Evolutionary conservation across 352 stramenopile species (phyloP).

Genomic region (Phytophthora aleatoria): DNA sequence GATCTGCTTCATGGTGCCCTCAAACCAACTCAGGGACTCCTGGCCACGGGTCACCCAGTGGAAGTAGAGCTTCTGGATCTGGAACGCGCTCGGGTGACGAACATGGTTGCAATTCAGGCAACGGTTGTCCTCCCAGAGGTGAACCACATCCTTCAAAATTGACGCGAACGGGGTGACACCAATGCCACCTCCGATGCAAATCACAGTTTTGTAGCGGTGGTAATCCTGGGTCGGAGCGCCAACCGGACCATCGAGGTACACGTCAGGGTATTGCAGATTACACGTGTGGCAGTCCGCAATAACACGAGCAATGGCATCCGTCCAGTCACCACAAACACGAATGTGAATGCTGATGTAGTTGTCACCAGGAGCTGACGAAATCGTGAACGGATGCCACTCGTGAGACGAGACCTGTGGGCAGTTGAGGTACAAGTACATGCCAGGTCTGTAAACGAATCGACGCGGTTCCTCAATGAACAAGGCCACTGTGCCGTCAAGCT

Average conservation of each 20-base stretch:
- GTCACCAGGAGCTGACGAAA: conserved; percentile 83
- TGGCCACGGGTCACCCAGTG: conserved; percentile 79
- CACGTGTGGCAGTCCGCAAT: conserved; percentile 58
- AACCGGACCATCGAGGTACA: conserved; percentile 75
- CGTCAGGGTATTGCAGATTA: conserved; percentile 60
- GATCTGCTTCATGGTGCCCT: conserved; percentile 83
- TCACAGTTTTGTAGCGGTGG: conserved; percentile 62
- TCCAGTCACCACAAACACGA: conserved; percentile 71
- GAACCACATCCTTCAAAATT: conserved; percentile 70
- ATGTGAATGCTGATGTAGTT: conserved; percentile 81
- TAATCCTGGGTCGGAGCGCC: conserved; percentile 75
- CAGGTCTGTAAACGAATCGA: conserved; percentile 61
- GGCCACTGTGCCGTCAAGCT: conserved; percentile 54
- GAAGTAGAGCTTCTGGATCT: conserved; percentile 83
- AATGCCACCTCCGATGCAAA: conserved; percentile 74
- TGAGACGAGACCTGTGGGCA: conserved; percentile 67
- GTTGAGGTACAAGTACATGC: conserved; percentile 89
- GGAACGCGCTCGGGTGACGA: conserved; percentile 62
- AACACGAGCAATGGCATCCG: conserved; percentile 52
- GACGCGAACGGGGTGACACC: conserved; percentile 82
- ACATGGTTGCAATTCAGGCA: conserved; percentile 68
- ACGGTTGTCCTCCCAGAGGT: conserved; percentile 68
- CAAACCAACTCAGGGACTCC: conserved; percentile 78
- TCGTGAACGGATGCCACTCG: conserved; percentile 91
- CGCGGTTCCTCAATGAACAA: conserved; percentile 71